Base-by-base conservation (phyloP, 805 yeast species). In the Myxozyma kluyveri region DNA sequence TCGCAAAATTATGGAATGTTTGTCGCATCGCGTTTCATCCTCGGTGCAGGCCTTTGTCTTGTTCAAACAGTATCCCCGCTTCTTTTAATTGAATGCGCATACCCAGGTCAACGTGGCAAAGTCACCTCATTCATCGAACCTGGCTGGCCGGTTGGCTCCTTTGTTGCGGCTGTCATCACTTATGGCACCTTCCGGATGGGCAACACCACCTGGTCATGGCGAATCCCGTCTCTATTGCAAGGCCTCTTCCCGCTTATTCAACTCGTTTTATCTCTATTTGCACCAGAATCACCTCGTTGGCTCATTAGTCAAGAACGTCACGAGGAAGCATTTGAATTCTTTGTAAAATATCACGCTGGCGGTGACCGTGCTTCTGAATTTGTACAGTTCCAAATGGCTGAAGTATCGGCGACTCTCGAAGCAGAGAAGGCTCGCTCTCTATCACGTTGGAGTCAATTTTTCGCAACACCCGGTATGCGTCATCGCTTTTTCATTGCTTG, bases 241-340 rank as follows among this genome's bases (percentile, higher is more conserved):
- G 78, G 75, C 38, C 61, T 70, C 17, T 67, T 75, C 56, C 81
- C 84, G 1, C 22, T 72, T 2, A 17, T 75, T 22, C 70, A 78
- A 61, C 63, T 27, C 69, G 67, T 78, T 79, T 37, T 83, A 78
- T 65, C 65, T 78, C 33, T 76, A 79, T 64, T 49, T 31, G 76
- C 69, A 63, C 79, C 55, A 80, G 85, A 41, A 71, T 81, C 86
- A 38, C 95, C 95, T 32, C 76, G 95, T 63, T 87, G 72, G 70
- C 78, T 70, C 56, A 83, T 87, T 22, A 78, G 78, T 42, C 78
- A 80, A 57, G 79, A 78, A 57, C 68, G 77, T 22, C 63, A 78
- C 48, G 82, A 77, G 18, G 73, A 76, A 46, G 91, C 90, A 1
- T 71, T 78, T 31, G 64, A 70, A 31, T 68, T 69, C 35, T 59